Evolutionary conservation across 164 flowering plant species (phyloP).

Genomic region (Stephania yunnanensis): DNA sequence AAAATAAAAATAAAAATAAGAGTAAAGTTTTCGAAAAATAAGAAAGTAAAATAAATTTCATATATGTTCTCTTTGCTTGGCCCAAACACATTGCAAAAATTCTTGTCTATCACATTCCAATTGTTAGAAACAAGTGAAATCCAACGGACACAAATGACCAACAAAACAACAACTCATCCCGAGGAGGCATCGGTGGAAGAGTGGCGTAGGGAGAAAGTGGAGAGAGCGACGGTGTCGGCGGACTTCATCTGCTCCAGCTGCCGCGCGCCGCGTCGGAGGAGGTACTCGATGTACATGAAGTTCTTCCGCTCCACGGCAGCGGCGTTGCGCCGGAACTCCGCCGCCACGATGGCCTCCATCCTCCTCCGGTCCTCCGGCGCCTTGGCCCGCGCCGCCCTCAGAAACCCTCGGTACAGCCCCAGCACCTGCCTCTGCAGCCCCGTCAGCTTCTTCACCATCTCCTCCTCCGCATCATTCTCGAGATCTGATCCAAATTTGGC

Average conservation of each 20-base stretch:
- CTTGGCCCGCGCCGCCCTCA: constrained; percentile 66
- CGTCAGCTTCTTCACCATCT: constrained; percentile 36
- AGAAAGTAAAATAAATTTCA: too few species aligned
- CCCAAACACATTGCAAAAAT: too few species aligned
- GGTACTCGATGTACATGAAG: constrained; percentile 65
- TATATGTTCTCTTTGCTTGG: too few species aligned
- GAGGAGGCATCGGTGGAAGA: too few species aligned
- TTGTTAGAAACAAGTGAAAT: background rate
- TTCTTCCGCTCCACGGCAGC: constrained; percentile 55
- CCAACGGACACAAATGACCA: too few species aligned
- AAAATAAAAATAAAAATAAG: too few species aligned
- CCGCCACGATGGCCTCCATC: constrained; percentile 54
- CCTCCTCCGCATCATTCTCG: background rate
- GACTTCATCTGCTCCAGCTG: constrained; percentile 72
- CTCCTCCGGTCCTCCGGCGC: constrained; percentile 43
- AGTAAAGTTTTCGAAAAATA: too few species aligned
- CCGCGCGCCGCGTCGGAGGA: constrained; percentile 62
- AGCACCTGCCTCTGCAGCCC: constrained; percentile 78
- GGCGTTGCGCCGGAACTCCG: constrained; percentile 61
- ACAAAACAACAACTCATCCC: too few species aligned
- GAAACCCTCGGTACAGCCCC: constrained; percentile 56
- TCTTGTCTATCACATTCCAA: too few species aligned
- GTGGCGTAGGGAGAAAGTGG: constrained; percentile 25
- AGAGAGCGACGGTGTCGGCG: constrained; percentile 41
- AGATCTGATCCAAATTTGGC: background rate